A percentile compares a stretch with the other conserved stretches of the same genome.
Evolutionary conservation across 2,329 filamentous ascomycete genomes (phyloP).

Genomic region (Peltaster fructicola): DNA sequence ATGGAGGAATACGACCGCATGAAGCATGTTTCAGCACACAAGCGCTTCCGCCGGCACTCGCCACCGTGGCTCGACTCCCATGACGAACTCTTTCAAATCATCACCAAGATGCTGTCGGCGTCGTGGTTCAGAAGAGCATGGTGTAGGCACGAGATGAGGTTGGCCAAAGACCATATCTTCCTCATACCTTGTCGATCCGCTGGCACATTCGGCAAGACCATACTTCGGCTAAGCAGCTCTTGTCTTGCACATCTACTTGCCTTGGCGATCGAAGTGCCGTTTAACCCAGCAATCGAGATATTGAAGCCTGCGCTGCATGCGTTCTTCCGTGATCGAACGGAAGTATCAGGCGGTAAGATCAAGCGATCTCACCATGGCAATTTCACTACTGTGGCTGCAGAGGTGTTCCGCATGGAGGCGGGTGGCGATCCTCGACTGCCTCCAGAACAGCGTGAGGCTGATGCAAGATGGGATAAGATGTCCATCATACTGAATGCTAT

Average conservation of each 20-base stretch:
- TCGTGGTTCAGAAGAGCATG: conserved; percentile 28
- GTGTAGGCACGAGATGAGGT: conserved; percentile 27
- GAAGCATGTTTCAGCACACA: conserved; percentile 13
- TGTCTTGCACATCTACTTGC: conserved; percentile 25
- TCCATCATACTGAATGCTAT: conserved; percentile 25
- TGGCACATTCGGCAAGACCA: conserved; percentile 8
- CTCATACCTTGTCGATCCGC: conserved; percentile 20
- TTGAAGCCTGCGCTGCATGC: conserved; percentile 18
- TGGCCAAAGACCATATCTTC: conserved; percentile 24
- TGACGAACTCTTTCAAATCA: conserved; percentile 16
- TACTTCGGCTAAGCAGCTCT: conserved; percentile 23
- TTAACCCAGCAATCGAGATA: conserved; percentile 14
- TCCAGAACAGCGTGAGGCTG: conserved; percentile 21
- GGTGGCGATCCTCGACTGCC: conserved; percentile 25
- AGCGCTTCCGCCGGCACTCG: conserved; percentile 17
- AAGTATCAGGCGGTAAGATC: conserved; percentile 10
- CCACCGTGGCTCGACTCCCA: conserved; percentile 16
- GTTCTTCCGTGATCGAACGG: conserved; percentile 18
- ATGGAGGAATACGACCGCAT: conserved; percentile 20
- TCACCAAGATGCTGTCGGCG: conserved; percentile 22
- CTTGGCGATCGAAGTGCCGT: conserved; percentile 18
- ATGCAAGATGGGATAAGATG: conserved; percentile 27
- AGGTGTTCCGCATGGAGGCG: conserved; percentile 24
- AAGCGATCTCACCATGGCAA: conserved; percentile 16
- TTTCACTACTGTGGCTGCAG: conserved; percentile 19